A percentile compares a stretch with the other conserved stretches of the same genome.
phyloP scores from a whole-genome alignment of 2,329 filamentous ascomycete genomes.

The Chalaropsis ovoidea region DNA sequence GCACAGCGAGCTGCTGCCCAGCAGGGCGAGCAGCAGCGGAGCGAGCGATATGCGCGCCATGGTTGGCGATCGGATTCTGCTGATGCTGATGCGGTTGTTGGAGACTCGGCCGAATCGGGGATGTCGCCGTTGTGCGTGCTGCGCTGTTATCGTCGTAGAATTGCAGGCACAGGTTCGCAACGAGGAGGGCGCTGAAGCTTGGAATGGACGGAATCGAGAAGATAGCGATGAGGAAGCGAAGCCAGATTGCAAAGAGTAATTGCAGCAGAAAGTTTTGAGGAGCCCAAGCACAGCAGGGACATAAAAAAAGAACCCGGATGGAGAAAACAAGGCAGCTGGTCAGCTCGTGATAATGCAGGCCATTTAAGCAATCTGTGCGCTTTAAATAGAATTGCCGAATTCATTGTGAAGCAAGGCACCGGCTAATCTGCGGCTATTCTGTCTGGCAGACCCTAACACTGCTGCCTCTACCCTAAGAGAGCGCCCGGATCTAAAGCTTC shows the following conservation, averaged over 20 bases:
- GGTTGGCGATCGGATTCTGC: no score
- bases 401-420: background rate
- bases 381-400: background rate
- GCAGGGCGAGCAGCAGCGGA: constrained; percentile 24
- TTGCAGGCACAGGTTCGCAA: background rate
- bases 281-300: background rate
- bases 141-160: background rate
- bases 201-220: background rate
- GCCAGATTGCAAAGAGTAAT: background rate
- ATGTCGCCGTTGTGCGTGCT: background rate
- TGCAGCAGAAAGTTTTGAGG: background rate
- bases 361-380: constrained; percentile 1
- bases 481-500: background rate
- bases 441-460: background rate
- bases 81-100: no score
- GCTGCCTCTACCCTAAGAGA: background rate
- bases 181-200: background rate
- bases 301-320: background rate
- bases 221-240: background rate
- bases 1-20: constrained; percentile 30
- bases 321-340: constrained; percentile 5
- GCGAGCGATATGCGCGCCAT: constrained; percentile 19
- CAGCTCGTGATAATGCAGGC: constrained; percentile 5
- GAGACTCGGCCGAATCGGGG: background rate
- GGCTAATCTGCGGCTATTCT: background rate